phyloP scores from a whole-genome alignment of 2,329 filamentous ascomycete species.

The Beauveria sp. region DNA sequence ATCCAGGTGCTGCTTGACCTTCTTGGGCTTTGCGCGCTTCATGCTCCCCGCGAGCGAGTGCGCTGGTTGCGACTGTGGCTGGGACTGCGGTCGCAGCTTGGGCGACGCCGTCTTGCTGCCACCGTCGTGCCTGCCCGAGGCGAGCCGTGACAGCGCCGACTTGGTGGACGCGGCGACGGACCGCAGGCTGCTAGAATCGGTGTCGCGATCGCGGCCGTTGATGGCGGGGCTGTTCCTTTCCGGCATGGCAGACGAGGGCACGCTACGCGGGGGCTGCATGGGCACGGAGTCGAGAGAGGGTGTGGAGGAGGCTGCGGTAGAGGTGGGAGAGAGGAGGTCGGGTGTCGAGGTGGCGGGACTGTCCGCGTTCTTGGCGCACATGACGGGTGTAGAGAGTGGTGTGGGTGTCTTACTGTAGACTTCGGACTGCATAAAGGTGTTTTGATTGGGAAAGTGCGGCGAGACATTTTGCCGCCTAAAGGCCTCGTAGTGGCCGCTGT shows the following conservation, averaged over 20 bases:
- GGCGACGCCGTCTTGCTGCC: slow-evolving; percentile 18
- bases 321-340: slow-evolving; percentile 35
- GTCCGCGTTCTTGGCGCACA: slow-evolving; percentile 28
- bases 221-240: slow-evolving; percentile 16
- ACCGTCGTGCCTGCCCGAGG: slow-evolving; percentile 27
- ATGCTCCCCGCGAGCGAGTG: slow-evolving; percentile 15
- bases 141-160: slow-evolving; percentile 43
- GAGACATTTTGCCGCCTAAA: slow-evolving; percentile 80
- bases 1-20: slow-evolving; percentile 53
- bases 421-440: slow-evolving; percentile 67
- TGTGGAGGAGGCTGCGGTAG: slow-evolving; percentile 27
- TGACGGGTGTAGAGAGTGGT: slow-evolving; percentile 40
- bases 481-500: slow-evolving; percentile 95
- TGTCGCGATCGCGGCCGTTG: slow-evolving; percentile 31
- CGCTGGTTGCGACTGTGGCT: slow-evolving; percentile 7
- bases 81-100: slow-evolving; percentile 15
- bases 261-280: slow-evolving; percentile 22
- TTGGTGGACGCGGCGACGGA: slow-evolving; percentile 50
- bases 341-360: slow-evolving; percentile 40
- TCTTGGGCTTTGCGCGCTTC: slow-evolving; percentile 36
- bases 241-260: slow-evolving; percentile 19
- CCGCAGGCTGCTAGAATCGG: slow-evolving; percentile 44
- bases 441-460: slow-evolving; percentile 73
- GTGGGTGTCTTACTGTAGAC: slow-evolving; percentile 61
- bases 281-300: slow-evolving; percentile 28